These are phyloP conservation scores for Pichia sp. DNA, from an alignment of 1,139 yeast genomes.

Conservation along the genomic window DNA sequence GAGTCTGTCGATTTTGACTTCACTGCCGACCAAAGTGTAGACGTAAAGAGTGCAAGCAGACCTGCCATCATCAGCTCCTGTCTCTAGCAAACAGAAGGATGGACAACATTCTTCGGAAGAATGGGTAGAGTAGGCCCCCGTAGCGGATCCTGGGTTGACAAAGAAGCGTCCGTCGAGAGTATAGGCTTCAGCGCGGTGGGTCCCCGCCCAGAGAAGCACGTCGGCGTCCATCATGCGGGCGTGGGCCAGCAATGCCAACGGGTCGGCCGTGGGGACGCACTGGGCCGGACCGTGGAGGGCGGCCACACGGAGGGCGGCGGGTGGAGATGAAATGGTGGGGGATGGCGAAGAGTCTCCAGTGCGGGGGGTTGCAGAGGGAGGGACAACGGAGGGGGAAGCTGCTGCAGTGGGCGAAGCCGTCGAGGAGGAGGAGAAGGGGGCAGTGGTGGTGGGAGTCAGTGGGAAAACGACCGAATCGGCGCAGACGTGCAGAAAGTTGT, in stretches of 20 bases:
- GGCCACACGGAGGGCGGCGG: background rate
- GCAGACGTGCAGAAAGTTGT: background rate
- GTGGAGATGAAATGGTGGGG: background rate
- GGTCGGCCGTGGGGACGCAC: slow-evolving; percentile 73
- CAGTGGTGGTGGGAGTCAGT: background rate
- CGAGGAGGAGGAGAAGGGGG: background rate
- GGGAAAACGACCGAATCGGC: background rate
- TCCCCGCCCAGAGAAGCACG: slow-evolving; percentile 92
- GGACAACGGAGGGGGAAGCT: background rate
- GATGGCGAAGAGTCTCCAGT: too few species aligned
- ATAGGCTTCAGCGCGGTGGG: slow-evolving; percentile 89
- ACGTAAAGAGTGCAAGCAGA: slow-evolving; percentile 65
- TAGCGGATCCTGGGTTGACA: slow-evolving; percentile 92
- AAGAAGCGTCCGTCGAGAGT: slow-evolving; percentile 89
- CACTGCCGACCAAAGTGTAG: slow-evolving; percentile 73
- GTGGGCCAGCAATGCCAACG: slow-evolving; percentile 69
- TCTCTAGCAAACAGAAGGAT: slow-evolving; percentile 81
- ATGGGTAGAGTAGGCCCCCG: slow-evolving; percentile 64
- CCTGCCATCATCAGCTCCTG: slow-evolving; percentile 51
- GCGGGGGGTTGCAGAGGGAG: background rate
- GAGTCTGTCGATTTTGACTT: slow-evolving; percentile 88
- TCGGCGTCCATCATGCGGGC: slow-evolving; percentile 94
- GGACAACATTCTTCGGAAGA: slow-evolving; percentile 51
- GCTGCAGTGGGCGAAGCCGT: background rate
- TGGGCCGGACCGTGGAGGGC: background rate